Evolutionary conservation across 2,329 filamentous ascomycete genomes (phyloP).

Genomic region (Stachybotrys elegans): DNA sequence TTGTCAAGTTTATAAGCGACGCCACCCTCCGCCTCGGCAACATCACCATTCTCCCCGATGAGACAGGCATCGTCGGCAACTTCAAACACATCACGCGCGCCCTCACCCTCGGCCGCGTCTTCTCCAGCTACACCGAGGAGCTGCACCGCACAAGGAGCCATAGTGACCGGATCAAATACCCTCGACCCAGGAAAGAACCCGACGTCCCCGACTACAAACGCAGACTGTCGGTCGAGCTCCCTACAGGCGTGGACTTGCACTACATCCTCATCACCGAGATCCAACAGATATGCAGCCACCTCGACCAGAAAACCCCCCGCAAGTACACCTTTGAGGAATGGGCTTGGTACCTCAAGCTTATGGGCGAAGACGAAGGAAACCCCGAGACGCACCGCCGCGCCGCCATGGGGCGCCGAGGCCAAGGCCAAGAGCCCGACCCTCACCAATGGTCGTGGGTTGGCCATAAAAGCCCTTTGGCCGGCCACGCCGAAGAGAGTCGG

Average conservation of each 20-base stretch:
- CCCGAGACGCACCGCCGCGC: conserved; percentile 37
- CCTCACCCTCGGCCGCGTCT: conserved; percentile 38
- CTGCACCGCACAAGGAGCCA: conserved; percentile 1
- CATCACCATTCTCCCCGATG: conserved; percentile 56
- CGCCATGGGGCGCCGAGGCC: conserved; percentile 2
- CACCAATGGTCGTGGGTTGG: conserved; percentile 70
- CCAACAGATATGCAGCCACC: conserved; percentile 52
- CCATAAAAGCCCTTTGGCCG: conserved; percentile 63
- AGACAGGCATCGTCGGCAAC: conserved; percentile 41
- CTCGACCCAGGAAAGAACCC: too few species aligned
- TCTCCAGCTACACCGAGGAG: conserved; percentile 15
- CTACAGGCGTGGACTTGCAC: conserved; percentile 45
- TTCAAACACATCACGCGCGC: conserved; percentile 37
- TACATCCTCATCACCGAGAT: conserved; percentile 71
- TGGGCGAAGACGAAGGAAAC: conserved; percentile 59
- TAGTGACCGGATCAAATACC: too few species aligned
- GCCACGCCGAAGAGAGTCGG: conserved; percentile 61
- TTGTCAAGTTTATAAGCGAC: conserved; percentile 60
- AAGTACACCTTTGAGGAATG: conserved; percentile 79
- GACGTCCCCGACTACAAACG: background rate
- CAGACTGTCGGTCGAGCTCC: conserved; percentile 31
- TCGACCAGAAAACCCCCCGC: conserved; percentile 55
- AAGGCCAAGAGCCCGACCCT: background rate
- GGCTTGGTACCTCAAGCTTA: conserved; percentile 76
- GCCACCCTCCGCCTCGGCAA: conserved; percentile 51